Evolutionary conservation across 2,329 filamentous ascomycete genomes (phyloP).

Genomic region (Colletotrichum tabaci): DNA sequence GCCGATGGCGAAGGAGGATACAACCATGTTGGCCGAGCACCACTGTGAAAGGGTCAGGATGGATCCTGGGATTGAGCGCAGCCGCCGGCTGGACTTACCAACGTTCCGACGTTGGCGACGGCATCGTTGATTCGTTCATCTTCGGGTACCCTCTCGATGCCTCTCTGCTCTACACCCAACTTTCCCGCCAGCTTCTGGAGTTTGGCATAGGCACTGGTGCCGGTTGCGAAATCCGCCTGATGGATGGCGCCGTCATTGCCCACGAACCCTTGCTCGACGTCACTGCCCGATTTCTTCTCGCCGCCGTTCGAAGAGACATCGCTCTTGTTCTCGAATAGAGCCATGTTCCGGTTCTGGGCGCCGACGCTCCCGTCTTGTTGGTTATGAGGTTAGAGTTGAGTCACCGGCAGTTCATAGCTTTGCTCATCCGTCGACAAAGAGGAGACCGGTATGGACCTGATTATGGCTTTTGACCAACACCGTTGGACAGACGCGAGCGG

Average conservation of each 20-base stretch:
- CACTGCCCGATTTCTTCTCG: constrained; percentile 28
- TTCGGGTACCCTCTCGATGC: constrained; percentile 81
- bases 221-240: constrained; percentile 32
- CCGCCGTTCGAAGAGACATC: constrained; percentile 34
- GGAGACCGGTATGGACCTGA: neutral
- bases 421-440: neutral
- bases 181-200: constrained; percentile 75
- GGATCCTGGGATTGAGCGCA: neutral
- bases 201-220: constrained; percentile 46
- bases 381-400: constrained; percentile 1
- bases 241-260: constrained; percentile 25
- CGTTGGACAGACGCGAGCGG: neutral
- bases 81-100: constrained; percentile 66
- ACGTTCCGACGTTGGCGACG: constrained; percentile 77
- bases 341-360: constrained; percentile 12
- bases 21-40: constrained; percentile 84
- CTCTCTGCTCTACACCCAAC: constrained; percentile 79
- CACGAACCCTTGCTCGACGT: constrained; percentile 28
- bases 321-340: constrained; percentile 39
- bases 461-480: neutral
- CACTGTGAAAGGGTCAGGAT: constrained; percentile 56
- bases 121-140: constrained; percentile 77
- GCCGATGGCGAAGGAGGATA: constrained; percentile 83
- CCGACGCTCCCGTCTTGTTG: constrained; percentile 4
- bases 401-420: constrained; percentile 34